These are phyloP conservation scores for Protomyces macrosporus DNA, from an alignment of 1,139 yeast species.

Conservation along the genomic window DNA sequence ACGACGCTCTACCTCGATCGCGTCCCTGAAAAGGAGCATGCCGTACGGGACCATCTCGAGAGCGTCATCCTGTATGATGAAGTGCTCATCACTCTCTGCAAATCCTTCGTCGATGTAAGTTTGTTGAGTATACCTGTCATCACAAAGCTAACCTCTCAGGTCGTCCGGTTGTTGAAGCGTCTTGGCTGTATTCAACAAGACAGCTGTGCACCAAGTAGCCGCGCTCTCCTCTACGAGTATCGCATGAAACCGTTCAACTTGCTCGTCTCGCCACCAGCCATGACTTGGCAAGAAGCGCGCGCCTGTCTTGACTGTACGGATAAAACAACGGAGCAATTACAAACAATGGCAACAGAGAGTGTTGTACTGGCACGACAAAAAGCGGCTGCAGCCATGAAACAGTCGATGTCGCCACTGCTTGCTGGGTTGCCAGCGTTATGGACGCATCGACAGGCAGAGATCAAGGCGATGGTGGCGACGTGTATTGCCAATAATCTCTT, in stretches of 20 bases:
- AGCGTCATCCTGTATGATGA: neutral
- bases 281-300: neutral
- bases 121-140: neutral
- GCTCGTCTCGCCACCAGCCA: slow-evolving; percentile 1
- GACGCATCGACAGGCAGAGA: neutral
- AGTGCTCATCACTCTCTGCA: neutral
- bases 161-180: neutral
- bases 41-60: neutral
- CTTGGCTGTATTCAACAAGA: neutral
- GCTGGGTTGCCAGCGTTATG: neutral
- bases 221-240: neutral
- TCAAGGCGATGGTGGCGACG: neutral
- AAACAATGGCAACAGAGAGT: neutral
- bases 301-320: neutral
- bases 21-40: neutral
- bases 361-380: neutral
- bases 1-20: slow-evolving; percentile 2
- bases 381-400: neutral
- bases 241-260: slow-evolving; percentile 8
- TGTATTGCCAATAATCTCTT: neutral
- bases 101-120: neutral
- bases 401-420: neutral
- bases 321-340: neutral
- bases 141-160: neutral
- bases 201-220: neutral